A percentile compares a stretch with the other conserved stretches of the same genome.
phyloP scores from a whole-genome alignment of 306 rosid species.

The Malus domestica region DNA sequence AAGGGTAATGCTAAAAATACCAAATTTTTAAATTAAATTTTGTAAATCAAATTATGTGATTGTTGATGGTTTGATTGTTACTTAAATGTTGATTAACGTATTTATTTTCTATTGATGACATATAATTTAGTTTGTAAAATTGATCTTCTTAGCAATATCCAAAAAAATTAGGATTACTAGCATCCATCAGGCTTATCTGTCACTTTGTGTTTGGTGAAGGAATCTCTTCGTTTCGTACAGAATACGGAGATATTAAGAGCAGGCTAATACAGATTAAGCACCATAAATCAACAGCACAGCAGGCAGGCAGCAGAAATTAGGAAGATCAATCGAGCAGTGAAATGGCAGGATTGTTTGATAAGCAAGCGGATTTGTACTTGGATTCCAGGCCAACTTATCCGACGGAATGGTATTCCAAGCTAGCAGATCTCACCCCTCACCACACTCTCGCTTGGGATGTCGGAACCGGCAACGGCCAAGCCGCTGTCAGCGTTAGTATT shows the following conservation, averaged over 20 bases:
- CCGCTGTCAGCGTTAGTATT: slow-evolving; percentile 21
- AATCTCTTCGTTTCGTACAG: not conserved
- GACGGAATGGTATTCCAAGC: slow-evolving; percentile 23
- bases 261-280: too few species aligned
- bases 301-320: not conserved
- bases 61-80: too few species aligned
- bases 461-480: slow-evolving; percentile 39
- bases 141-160: too few species aligned
- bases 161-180: too few species aligned
- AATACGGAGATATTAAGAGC: not conserved
- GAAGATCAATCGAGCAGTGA: not conserved
- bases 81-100: too few species aligned
- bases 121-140: too few species aligned
- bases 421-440: slow-evolving; percentile 31
- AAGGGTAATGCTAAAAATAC: too few species aligned
- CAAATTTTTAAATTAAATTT: too few species aligned
- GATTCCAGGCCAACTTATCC: slow-evolving; percentile 33
- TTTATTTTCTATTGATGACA: too few species aligned
- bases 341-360: slow-evolving; percentile 32
- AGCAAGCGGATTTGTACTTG: slow-evolving; percentile 14
- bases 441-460: slow-evolving; percentile 31
- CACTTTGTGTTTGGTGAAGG: not conserved
- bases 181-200: too few species aligned
- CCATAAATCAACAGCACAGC: not conserved
- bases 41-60: too few species aligned